Base-by-base conservation (phyloP, 768 basidiomycete species). In the Naematelia encephala region DNA sequence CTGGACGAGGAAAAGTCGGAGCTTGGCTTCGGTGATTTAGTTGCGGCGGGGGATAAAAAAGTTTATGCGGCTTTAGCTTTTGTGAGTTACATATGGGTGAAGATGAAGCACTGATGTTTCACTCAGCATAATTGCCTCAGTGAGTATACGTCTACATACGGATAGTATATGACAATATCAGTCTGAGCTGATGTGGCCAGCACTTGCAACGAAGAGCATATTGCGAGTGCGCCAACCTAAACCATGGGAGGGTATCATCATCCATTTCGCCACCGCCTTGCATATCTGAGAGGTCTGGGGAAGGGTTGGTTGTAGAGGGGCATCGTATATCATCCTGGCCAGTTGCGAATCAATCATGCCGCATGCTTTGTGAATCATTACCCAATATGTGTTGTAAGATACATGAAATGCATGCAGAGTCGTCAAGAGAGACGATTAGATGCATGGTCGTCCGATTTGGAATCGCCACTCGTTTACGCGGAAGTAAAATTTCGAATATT, bases 61-160 rank as follows among this genome's bases (percentile, higher is more conserved):
- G 3, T 23, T 2, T 34, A n/a, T 21, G 12, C 10, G 25, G n/a
- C 25, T 50, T 12, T 14, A 27, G 4, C 21, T 13, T 22, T 39
- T 39, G 52, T 52, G 56, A n/a, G 28, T 22, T n/a, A 25, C 10
- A 23, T 14, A 14, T 39, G 43, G 22, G 19, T 14, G 23, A 5
- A 22, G 42, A 11, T 23, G 23, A 27, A 21, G 23, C 19, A 49
- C 61, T 61, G 54, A 54, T 29, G 12, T 19, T 13, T 14, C 26
- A n/a, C 4, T 23, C 54, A 70, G 72, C 69, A 74, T 48, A 67
- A 74, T 39, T 67, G 67, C 44, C 59, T 74, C 16, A 71, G 70
- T 72, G 42, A 57, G 70, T 51, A 14, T 1, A 16, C 19, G 21
- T 39, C 22, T 5, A 34, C 8, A 3, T 14, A 13, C 23, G 28